Conservation (phyloP, 176 grass and related monocot species). For the Otatea glauca region DNA sequence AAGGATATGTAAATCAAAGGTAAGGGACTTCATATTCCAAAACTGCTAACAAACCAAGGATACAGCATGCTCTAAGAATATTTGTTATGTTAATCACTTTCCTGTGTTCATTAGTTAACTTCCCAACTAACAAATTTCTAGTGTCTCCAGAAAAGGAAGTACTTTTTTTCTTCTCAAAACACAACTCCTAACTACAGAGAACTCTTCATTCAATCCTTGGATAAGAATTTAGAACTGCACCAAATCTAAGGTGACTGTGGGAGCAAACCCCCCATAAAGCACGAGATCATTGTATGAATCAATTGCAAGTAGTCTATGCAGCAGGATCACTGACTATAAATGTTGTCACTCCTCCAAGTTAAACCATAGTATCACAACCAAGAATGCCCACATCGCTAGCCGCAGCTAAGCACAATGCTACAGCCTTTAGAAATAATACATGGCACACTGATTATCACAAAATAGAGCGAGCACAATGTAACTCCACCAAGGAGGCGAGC, state of each 20-base stretch:
- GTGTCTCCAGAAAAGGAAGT: background rate
- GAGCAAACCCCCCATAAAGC: background rate
- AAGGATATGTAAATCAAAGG: background rate
- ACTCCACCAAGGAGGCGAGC: background rate
- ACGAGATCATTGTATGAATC: background rate
- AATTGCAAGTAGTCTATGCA: background rate
- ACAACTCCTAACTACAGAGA: background rate
- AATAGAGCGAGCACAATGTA: background rate
- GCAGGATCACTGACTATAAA: background rate
- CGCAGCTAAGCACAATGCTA: background rate
- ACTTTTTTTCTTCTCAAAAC: background rate
- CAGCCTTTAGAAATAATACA: background rate
- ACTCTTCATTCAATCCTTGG: background rate
- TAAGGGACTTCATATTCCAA: background rate
- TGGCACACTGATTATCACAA: background rate
- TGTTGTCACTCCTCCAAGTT: background rate
- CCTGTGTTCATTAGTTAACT: slow-evolving; percentile 6
- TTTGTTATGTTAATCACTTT: slow-evolving; percentile 8
- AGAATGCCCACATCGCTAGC: background rate
- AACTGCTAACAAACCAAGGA: slow-evolving; percentile 1
- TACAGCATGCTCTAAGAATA: background rate
- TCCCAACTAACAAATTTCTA: background rate
- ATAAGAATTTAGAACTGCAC: slow-evolving; percentile 14
- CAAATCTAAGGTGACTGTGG: background rate
- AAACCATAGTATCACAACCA: background rate